Evolutionary conservation across 2,329 filamentous ascomycete species (phyloP).

Genomic region (Fusarium irregulare): DNA sequence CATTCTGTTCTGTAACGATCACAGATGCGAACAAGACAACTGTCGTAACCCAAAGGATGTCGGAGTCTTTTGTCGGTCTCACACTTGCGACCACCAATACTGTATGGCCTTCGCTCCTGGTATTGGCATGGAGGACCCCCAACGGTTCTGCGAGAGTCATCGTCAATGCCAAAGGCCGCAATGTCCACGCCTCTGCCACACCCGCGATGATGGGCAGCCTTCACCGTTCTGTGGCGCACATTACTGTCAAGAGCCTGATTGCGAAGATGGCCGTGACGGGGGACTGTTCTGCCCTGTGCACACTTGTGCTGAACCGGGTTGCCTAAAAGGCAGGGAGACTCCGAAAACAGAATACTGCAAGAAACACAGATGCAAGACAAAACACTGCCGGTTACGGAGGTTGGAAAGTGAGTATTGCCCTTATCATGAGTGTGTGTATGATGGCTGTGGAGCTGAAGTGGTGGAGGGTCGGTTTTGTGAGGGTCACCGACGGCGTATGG

Average conservation of each 20-base stretch:
- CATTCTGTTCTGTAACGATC: constrained; percentile 44
- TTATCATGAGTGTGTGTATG: constrained; percentile 45
- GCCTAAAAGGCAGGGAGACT: constrained; percentile 30
- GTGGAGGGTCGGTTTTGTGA: constrained; percentile 38
- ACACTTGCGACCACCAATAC: constrained; percentile 45
- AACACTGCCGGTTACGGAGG: constrained; percentile 39
- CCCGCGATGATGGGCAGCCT: constrained; percentile 41
- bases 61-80: constrained; percentile 41
- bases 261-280: constrained; percentile 39
- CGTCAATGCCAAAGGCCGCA: constrained; percentile 39
- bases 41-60: constrained; percentile 37
- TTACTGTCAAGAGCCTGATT: constrained; percentile 46
- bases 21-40: constrained; percentile 43
- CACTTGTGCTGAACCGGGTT: constrained; percentile 45
- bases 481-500: constrained; percentile 32
- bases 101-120: constrained; percentile 43
- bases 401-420: constrained; percentile 40
- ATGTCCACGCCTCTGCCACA: constrained; percentile 45
- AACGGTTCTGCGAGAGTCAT: constrained; percentile 48
- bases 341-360: constrained; percentile 38
- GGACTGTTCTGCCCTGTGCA: constrained; percentile 44
- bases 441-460: constrained; percentile 43
- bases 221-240: constrained; percentile 47
- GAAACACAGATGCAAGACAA: constrained; percentile 43
- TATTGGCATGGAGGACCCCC: constrained; percentile 25